Base-by-base conservation (phyloP, 805 yeast genomes). In the Saccharomycopsis synnaedendra region DNA sequence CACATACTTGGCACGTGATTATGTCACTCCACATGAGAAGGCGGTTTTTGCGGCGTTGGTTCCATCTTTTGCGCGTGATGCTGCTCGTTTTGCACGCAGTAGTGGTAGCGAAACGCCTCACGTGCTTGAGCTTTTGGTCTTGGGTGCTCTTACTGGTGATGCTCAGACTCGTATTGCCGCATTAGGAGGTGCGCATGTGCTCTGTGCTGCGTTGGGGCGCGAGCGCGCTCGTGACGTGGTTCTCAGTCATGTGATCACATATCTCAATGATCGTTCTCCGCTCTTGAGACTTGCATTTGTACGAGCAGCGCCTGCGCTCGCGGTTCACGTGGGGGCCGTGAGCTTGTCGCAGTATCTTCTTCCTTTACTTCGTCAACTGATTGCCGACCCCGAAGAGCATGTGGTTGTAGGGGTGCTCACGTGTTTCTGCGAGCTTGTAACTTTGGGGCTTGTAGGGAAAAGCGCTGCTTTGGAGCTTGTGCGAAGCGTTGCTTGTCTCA, bases 161-260 rank as follows among this genome's bases (percentile, higher is more conserved):
- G 78, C 74, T 0, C 66, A 69, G 44, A 95, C 89, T 0, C 78
- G 83, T 50, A 73, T 85, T 37, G 72, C 93, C 0, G 63, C 93
- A 5, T 66, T 93, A 42, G 65, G 72, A 40, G 78, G 85, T 51
- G 81, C 89, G n/a, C 66, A 83, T 5, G 85, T 88, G 0, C 62
- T 93, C 3, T 86, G 96, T 56, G 70, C 80, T 6, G 84, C 83
- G 50, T 80, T 93, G 59, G 96, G 96, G 0, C 78, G 82, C 47
- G 95, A 86, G 47, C 85, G 80, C 55, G 83, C 96, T 0, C 89
- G 85, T 58, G 97, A 93, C 60, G 69, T 93, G 39, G 79, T 93
- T 28, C 64, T 93, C 42, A 88, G 96, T 41, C 97, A 93, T 66
- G 67, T 89, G 48, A 89, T 93, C 41, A 89, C 97, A 0, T 93